Base-by-base conservation (phyloP, 2,329 filamentous ascomycete genomes). In the Hypocreales sp. region DNA sequence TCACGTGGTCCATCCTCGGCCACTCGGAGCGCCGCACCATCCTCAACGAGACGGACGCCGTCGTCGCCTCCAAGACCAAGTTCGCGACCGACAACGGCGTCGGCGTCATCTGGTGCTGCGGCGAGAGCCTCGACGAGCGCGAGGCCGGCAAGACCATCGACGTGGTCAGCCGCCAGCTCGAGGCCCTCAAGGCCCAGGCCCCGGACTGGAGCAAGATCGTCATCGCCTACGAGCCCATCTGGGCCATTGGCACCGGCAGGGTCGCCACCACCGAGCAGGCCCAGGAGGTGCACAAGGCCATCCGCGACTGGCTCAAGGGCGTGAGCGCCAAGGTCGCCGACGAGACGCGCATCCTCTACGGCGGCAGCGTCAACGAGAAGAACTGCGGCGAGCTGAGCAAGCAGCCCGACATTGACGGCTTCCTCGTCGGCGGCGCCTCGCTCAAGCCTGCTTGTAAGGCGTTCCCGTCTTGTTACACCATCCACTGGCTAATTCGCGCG, bases 141-240 rank as follows among this genome's bases (percentile, higher is more conserved):
- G 86, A 94, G 66, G 67, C 70, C 37, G 67, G 69, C 54, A 76
- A 81, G 66, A 95, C 87, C 38, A 78, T 92, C 48, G 72, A 81
- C 27, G 78, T 90, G 37, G 79, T 92, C 46, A 90, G 79, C 44
- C 62, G 60, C 40, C 90, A 98, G 67, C 72, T 98, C 45, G 69
- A 73, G 38, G 84, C 84, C 39, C 81, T 87, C 39, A 76, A 84
- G 54, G 57, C 62, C 45, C 66, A 79, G 64, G 62, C 82, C 50
- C 62, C 72, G 45, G 81, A 93, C 63, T 98, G 90, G 90, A 71
- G 65, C 48, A 90, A 90, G 66, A 72, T 98, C 39, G 90, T 98
- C 53, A 71, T 98, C 47, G 90, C 90, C 48, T 98, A 98, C 61
- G 90, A 98, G 72, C 90, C 90, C 48, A 92, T 98, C 67, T 98